phyloP scores from a whole-genome alignment of 2,329 filamentous ascomycete species.

The Sphaerulina musiva region DNA sequence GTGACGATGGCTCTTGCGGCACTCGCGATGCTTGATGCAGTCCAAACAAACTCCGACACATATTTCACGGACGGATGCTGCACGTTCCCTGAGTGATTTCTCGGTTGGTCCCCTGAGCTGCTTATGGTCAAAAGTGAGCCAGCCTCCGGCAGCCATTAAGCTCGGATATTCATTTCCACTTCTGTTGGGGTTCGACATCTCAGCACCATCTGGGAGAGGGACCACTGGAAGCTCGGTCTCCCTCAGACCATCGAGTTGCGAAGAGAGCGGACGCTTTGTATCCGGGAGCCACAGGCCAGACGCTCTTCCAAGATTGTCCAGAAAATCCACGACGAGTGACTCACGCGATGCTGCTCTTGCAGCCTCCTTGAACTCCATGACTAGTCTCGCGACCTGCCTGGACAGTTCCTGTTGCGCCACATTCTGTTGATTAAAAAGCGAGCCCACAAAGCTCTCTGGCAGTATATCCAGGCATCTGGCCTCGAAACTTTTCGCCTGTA shows the following conservation, averaged over 20 bases:
- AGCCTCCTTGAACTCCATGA: not conserved
- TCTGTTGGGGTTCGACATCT: not conserved
- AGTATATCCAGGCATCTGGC: not conserved
- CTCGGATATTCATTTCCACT: not conserved
- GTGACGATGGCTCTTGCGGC: not conserved
- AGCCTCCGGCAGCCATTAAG: too few species aligned
- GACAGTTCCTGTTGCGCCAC: not conserved
- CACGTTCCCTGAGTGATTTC: not conserved
- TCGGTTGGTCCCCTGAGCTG: not conserved
- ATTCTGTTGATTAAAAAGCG: not conserved
- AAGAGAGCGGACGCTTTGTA: not conserved
- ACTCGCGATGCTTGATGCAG: conserved; percentile 3
- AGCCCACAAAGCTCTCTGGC: not conserved
- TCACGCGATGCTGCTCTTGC: not conserved
- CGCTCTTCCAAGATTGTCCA: not conserved
- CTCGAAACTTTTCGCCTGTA: not conserved
- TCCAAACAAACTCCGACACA: conserved; percentile 12
- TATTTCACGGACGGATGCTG: not conserved
- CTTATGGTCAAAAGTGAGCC: not conserved
- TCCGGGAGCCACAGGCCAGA: not conserved
- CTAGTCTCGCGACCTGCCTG: not conserved
- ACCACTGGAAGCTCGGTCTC: not conserved
- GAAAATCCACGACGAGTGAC: not conserved
- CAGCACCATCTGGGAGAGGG: not conserved
- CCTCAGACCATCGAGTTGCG: not conserved